Evolutionary conservation across 2,329 filamentous ascomycete genomes (phyloP), one percentile per base, ranked within the genome.

Genomic region (Aspergillus sp.): DNA sequence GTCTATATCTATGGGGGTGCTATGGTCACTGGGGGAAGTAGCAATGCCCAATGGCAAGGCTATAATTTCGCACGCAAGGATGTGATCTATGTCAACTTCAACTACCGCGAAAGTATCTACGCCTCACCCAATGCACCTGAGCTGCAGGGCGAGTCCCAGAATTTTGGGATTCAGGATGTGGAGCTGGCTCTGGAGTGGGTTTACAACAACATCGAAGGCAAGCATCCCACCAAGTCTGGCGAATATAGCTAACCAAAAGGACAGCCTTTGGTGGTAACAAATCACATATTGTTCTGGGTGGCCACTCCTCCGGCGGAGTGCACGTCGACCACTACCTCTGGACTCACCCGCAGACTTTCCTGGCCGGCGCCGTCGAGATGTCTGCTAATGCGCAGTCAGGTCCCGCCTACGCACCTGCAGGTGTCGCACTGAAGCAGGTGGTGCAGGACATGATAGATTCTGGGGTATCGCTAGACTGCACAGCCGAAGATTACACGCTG

Each of bases 1-100:
- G 61, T 66, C n/a, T 91, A 91, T 66, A 79, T 83, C 4, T 73
- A 80, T 8, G 84, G 89, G 64, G 79, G 84, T 34, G 89, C 88
- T 0, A 80, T 91, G 22, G 86, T 90, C 13, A 66, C 64, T 4
- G 64, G 64, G 3, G 64, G 64, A 7, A 66, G 44, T 45, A 66
- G 64, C 54, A 66, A 66, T 42, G 58, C 59, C 3, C 64, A 66
- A n/a, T 66, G 64, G 64, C 64, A 66, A 37, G 64, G 64, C 1
- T 53, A 54, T 20, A 66, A 65, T 50, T 64, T 66, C 34, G 64
- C 64, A 6, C 62, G 64, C 40, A 62, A 65, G 42, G 64, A 62
- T n/a, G 62, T 66, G 5, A 58, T 66, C 46, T 66, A 66, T 22
- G 62, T 66, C 37, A 66, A 65, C 44, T 44, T 66, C 40, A 66